Evolutionary conservation across 179 eudicot genomes (phyloP).

Genomic region (Silene vulgaris): DNA sequence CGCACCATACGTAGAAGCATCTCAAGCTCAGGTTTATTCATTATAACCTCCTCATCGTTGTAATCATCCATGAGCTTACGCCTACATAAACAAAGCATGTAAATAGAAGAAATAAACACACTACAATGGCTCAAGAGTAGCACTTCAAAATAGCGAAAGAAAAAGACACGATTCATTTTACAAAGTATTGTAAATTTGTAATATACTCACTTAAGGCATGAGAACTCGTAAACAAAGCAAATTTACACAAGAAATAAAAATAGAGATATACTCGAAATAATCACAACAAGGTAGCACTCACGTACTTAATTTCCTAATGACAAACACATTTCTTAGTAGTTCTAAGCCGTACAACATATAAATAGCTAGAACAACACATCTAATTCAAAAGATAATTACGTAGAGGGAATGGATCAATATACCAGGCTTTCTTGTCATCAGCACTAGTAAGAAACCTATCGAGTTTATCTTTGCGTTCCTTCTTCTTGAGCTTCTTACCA

Average conservation of each 20-base stretch:
- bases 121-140: background rate
- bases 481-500: slow-evolving; percentile 90
- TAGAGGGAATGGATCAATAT: slow-evolving; percentile 17
- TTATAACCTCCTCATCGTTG: slow-evolving; percentile 82
- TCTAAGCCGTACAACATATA: background rate
- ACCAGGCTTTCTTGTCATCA: slow-evolving; percentile 81
- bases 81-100: slow-evolving; percentile 35
- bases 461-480: slow-evolving; percentile 63
- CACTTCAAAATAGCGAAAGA: background rate
- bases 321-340: background rate
- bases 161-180: background rate
- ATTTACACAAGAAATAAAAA: background rate
- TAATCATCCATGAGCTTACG: slow-evolving; percentile 68
- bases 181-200: background rate
- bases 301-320: background rate
- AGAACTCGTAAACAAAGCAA: too few species aligned
- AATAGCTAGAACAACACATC: background rate
- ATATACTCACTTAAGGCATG: too few species aligned
- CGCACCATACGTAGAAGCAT: slow-evolving; percentile 53
- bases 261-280: background rate
- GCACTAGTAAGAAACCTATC: slow-evolving; percentile 55
- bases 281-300: background rate
- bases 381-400: background rate
- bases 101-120: background rate
- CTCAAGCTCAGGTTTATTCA: slow-evolving; percentile 61